phyloP scores from a whole-genome alignment of 768 basidiomycete species.

The Tylopilus felleus region DNA sequence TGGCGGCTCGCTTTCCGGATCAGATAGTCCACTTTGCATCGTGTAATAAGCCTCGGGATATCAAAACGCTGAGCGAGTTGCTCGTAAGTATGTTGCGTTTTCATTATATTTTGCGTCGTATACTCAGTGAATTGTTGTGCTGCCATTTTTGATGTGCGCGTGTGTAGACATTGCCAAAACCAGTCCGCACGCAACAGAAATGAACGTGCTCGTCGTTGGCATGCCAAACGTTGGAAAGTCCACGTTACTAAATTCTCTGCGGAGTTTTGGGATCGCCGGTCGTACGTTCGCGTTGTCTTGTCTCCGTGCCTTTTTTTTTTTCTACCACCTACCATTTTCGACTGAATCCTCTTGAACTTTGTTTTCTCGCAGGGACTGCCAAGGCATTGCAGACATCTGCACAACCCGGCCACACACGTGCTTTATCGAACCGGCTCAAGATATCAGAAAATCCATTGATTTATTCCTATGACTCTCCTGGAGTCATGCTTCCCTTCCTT shows the following conservation, averaged over 20 bases:
- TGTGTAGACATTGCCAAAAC: constrained; percentile 62
- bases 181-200: constrained; percentile 66
- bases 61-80: constrained; percentile 58
- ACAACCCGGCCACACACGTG: constrained; percentile 86
- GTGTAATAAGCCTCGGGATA: constrained; percentile 63
- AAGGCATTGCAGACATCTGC: constrained; percentile 90
- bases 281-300: constrained; percentile 50
- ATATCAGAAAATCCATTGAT: constrained; percentile 76
- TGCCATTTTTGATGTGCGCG: background rate
- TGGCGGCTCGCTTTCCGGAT: constrained; percentile 67
- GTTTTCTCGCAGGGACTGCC: constrained; percentile 55
- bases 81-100: constrained; percentile 64
- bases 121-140: background rate
- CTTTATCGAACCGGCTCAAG: constrained; percentile 85
- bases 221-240: constrained; percentile 99
- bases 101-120: background rate
- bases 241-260: constrained; percentile 84
- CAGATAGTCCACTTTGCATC: constrained; percentile 71
- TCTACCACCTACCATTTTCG: background rate
- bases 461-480: constrained; percentile 94
- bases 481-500: constrained; percentile 94
- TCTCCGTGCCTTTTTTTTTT: constrained; percentile 1
- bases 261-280: constrained; percentile 82
- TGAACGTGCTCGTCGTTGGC: constrained; percentile 91
- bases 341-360: background rate